These are phyloP conservation scores for Trichoderma cornu-damae DNA, from an alignment of 2,329 filamentous ascomycete genomes.

Conservation along the genomic window DNA sequence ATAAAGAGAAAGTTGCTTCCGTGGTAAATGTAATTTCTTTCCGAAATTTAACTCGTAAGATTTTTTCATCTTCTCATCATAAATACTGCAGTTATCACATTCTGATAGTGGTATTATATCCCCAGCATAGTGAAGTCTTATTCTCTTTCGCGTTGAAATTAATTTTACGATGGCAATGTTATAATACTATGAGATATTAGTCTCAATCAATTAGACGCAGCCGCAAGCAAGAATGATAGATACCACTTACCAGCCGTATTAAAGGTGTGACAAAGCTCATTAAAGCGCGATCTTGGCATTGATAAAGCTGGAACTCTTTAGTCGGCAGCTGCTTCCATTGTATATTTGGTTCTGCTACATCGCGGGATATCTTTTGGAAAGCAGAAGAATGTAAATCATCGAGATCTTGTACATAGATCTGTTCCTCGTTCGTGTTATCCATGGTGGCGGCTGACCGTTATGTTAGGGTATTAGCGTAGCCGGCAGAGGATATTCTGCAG, in stretches of 20 bases:
- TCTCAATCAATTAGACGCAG: no score
- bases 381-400: not conserved
- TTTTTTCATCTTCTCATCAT: not conserved
- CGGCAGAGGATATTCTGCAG: no score
- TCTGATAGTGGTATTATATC: not conserved
- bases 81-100: not conserved
- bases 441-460: not conserved
- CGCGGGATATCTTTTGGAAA: not conserved
- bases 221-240: not conserved
- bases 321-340: not conserved
- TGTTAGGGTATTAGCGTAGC: not conserved
- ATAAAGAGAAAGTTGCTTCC: not conserved
- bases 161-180: not conserved
- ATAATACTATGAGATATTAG: not conserved
- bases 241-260: not conserved
- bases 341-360: not conserved
- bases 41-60: not conserved
- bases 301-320: not conserved
- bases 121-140: not conserved
- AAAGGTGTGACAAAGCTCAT: not conserved
- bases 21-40: not conserved
- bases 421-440: not conserved
- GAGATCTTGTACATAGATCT: not conserved
- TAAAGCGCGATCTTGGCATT: not conserved
- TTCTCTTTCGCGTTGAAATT: not conserved